phyloP scores from a whole-genome alignment of 805 yeast genomes.

The Teunomyces aglyptinius region DNA sequence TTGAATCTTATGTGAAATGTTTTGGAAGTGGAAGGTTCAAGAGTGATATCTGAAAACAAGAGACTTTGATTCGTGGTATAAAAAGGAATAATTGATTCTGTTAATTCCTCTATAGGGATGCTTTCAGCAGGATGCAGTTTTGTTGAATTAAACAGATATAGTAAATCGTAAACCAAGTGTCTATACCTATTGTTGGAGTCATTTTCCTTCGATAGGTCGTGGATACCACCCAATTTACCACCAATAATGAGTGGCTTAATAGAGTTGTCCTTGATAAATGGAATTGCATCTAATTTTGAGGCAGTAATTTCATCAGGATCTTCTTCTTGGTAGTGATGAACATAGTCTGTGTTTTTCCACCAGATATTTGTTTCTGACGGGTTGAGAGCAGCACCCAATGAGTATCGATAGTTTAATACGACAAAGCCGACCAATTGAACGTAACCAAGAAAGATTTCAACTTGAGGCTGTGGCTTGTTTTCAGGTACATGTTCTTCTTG shows the following conservation, averaged over 20 bases:
- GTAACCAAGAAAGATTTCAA: conserved; percentile 31
- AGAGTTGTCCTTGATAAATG: conserved; percentile 20
- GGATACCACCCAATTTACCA: conserved; percentile 37
- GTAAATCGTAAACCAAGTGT: conserved; percentile 35
- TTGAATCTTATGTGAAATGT: conserved; percentile 24
- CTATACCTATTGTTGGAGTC: conserved; percentile 15
- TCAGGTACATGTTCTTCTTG: neutral
- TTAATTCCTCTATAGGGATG: conserved; percentile 17
- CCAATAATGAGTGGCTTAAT: conserved; percentile 23
- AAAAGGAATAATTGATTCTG: conserved; percentile 36
- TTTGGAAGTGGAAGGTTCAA: conserved; percentile 17
- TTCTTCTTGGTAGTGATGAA: conserved; percentile 24
- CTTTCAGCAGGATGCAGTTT: conserved; percentile 12
- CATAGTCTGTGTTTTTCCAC: conserved; percentile 39
- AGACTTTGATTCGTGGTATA: conserved; percentile 40
- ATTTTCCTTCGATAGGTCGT: conserved; percentile 26
- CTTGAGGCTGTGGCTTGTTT: neutral
- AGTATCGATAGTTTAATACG: conserved; percentile 36
- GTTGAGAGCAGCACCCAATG: conserved; percentile 11
- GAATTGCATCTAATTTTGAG: conserved; percentile 18
- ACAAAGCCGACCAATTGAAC: conserved; percentile 40
- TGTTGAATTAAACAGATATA: conserved; percentile 25
- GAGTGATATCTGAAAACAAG: conserved; percentile 30
- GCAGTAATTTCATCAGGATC: conserved; percentile 20
- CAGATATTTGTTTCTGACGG: conserved; percentile 8